Base-by-base conservation (phyloP, 192 early-diverging fungal genomes). In the Radiomyces spectabilis region DNA sequence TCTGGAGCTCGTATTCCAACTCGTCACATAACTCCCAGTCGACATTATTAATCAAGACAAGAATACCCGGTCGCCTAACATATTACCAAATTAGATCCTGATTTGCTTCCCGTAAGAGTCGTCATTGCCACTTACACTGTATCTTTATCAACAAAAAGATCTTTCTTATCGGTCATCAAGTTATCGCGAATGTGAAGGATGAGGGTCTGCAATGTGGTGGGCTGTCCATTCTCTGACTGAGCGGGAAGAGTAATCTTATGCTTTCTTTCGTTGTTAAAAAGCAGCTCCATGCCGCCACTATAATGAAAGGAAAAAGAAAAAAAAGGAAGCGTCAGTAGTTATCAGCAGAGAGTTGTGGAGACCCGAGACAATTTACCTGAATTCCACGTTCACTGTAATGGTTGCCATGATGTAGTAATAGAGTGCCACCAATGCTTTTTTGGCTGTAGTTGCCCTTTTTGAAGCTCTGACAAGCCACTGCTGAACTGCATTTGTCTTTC, bases 1-100 rank as follows among this genome's bases (percentile, higher is more conserved):
- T 72, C 58, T 90, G 55, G 33, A 99, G 52, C 51, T 74, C 64
- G 57, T 95, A 95, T 41, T 93, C 87, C 30, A 87, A 63, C 41
- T 90, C 87, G 18, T 91, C 94, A 64, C 88, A 85, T 26, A 99
- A 70, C 65, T 99, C 97, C 95, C 95, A 99, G 61, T 99, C 97
- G 2, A 79, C 75, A 33, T 92, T 90, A 57, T 99, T 99, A 32
- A 99, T 83, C 29, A 99, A 75, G 10, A 97, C 94, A 9, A 99
- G 71, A 34, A 97, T 93, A 4, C 97, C 97, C 0, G 95, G 89
- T 5, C 93, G 85, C n/a, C 88, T 93, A 65, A 44, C 19, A 53
- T 15, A 12, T 21, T 15, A 13, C 19, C 31, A 51, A 53, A 13
- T 44, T 35, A 43, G 47, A 5, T 18, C 18, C 40, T 13, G 9